Percentiles rank a stretch among this genome's conserved stretches.
phyloP scores from a whole-genome alignment of 176 grass and related monocot species.

The Olyra latifolia region DNA sequence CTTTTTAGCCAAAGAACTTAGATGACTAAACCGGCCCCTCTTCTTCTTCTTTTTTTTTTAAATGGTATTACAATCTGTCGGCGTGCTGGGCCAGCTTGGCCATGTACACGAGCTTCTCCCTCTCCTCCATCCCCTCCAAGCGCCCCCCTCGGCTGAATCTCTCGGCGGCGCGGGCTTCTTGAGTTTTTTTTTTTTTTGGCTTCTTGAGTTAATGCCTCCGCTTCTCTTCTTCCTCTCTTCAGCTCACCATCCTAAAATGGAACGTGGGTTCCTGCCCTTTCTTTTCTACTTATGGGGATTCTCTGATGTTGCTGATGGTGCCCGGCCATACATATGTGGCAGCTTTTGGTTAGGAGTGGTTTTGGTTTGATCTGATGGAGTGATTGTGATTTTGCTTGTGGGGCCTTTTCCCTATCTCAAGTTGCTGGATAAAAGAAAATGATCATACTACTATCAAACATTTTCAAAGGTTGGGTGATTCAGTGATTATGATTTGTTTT shows the following conservation, averaged over 20 bases:
- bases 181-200: too few species aligned
- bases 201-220: too few species aligned
- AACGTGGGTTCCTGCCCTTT: not conserved
- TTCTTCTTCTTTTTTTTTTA: too few species aligned
- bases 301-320: conserved; percentile 20
- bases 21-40: too few species aligned
- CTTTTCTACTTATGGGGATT: conserved; percentile 25
- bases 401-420: not conserved
- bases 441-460: not conserved
- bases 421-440: not conserved
- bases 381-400: conserved; percentile 14
- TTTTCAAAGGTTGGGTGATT: not conserved
- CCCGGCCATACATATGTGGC: conserved; percentile 14
- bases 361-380: conserved; percentile 10
- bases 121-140: conserved; percentile 45
- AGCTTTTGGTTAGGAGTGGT: conserved; percentile 13
- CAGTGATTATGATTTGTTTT: not conserved
- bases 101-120: conserved; percentile 52
- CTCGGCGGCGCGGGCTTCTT: not conserved
- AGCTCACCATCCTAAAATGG: conserved; percentile 33
- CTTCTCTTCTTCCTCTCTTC: not conserved
- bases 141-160: not conserved
- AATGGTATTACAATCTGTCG: too few species aligned
- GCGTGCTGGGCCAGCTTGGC: conserved; percentile 67
- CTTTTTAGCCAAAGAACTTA: too few species aligned